Evolutionary conservation across 495 filamentous ascomycete species (phyloP), one percentile per base, ranked within the genome.

Genomic region (Friedmanniomyces endolithicus): DNA sequence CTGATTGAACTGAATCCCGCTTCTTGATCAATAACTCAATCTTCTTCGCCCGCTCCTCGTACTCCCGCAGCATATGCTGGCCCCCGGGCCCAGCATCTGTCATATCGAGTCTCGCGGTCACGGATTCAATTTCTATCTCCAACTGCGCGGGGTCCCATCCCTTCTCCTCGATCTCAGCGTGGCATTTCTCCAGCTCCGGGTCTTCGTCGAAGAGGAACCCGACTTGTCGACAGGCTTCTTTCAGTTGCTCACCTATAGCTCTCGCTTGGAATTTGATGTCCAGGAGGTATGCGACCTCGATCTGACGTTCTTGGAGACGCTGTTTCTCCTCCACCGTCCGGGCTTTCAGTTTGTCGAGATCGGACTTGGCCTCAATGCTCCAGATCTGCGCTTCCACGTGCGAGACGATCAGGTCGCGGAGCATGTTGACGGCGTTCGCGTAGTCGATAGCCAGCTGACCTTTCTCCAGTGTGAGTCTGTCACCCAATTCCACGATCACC

Each of bases 341-440:
- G 16, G 69, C 68, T 60, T 75, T 75, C 7, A 95, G 70, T 12
- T 70, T 72, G 49, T 81, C 77, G 6, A 85, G 65, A 58, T 96
- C 92, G 0, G 89, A 95, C 9, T 71, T 65, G 0, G 88, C 90
- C 70, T 98, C 94, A 29, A 90, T 73, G 7, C 81, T 71, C 45
- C 78, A 73, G 41, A 95, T 67, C 53, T 86, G 76, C 1, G 75
- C 74, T 62, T 87, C 81, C 14, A 88, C 65, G 11, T 88, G 72
- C 29, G 78, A 75, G 39, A 83, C 75, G 52, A 86, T 79, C 11
- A 75, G 66, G 27, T 68, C 64, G 12, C 78, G 78, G 22, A 94
- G 75, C 19, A 65, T 60, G 27, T 75, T 72, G 8, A 94, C 77
- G 25, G 76, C 69, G 54, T 78, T 71, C 70, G 77, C 77, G 66